These are phyloP conservation scores for Aspergillus pseudoviridinutans DNA, from an alignment of 2,329 filamentous ascomycete genomes.

Conservation along the genomic window DNA sequence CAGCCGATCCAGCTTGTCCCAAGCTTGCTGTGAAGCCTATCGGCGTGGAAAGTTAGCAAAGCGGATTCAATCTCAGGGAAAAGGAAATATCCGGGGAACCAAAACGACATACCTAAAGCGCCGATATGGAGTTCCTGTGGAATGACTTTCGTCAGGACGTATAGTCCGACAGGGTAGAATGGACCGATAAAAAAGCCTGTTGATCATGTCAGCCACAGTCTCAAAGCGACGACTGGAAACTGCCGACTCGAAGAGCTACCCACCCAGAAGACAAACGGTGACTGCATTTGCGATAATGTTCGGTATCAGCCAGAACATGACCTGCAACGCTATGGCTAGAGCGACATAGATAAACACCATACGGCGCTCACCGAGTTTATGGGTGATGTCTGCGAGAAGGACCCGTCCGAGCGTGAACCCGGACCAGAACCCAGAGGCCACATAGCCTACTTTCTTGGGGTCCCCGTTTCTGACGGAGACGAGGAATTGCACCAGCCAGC, in stretches of 20 bases:
- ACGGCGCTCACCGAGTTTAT: conserved; percentile 19
- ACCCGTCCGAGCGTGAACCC: conserved; percentile 21
- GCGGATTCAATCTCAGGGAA: not conserved
- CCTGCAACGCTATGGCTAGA: conserved; percentile 16
- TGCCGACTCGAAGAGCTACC: not conserved
- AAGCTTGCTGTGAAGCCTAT: conserved; percentile 22
- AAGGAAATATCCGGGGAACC: not conserved
- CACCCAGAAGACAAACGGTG: conserved; percentile 21
- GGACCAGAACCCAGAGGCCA: conserved; percentile 21
- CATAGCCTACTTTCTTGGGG: conserved; percentile 20
- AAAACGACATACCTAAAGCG: conserved; percentile 16
- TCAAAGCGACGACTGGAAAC: not conserved
- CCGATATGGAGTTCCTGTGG: conserved; percentile 21
- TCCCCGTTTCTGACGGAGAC: conserved; percentile 20
- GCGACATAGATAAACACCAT: conserved; percentile 20
- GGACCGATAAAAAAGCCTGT: conserved; percentile 25
- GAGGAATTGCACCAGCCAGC: conserved; percentile 23
- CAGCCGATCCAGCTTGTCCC: conserved; percentile 20
- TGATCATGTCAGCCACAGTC: not conserved
- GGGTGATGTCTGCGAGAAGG: conserved; percentile 19
- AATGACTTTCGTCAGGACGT: conserved; percentile 19
- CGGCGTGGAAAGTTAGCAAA: conserved; percentile 1
- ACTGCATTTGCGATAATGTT: conserved; percentile 20
- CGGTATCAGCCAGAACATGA: conserved; percentile 21
- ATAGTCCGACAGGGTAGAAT: conserved; percentile 22